Percentiles rank a stretch among this genome's conserved stretches.
phyloP scores from a whole-genome alignment of 2,329 filamentous ascomycete genomes.

The Verticillium longisporum region DNA sequence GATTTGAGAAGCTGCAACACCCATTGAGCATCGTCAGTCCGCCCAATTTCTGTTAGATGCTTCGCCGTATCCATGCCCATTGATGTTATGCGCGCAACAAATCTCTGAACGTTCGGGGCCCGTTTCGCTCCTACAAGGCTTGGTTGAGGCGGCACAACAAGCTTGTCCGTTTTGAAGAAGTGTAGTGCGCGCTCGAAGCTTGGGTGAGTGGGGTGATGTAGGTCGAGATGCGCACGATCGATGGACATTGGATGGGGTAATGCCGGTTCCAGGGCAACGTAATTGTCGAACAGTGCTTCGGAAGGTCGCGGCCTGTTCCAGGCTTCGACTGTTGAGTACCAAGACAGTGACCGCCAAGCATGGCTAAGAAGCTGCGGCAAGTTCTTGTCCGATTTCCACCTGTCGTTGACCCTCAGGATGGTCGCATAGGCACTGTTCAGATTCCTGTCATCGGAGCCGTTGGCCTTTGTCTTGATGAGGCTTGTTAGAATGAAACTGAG shows the following conservation, averaged over 20 bases:
- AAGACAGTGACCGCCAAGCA: slow-evolving; percentile 42
- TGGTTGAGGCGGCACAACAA: not conserved
- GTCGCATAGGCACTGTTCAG: slow-evolving; percentile 43
- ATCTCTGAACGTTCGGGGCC: not conserved
- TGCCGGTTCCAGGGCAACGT: slow-evolving; percentile 22
- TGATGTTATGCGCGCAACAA: slow-evolving; percentile 6
- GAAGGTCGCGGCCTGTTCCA: slow-evolving; percentile 38
- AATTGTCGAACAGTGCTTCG: slow-evolving; percentile 42
- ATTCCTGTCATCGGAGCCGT: slow-evolving; percentile 22
- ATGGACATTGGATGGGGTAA: slow-evolving; percentile 15
- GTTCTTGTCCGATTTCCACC: slow-evolving; percentile 27
- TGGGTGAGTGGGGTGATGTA: slow-evolving; percentile 48
- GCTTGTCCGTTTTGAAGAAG: slow-evolving; percentile 24
- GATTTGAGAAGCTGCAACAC: slow-evolving; percentile 28
- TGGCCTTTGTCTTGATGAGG: slow-evolving; percentile 36
- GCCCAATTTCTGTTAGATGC: slow-evolving; percentile 32
- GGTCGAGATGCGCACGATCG: slow-evolving; percentile 45
- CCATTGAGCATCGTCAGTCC: slow-evolving; percentile 31
- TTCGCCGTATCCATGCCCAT: slow-evolving; percentile 33
- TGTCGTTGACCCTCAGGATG: slow-evolving; percentile 37
- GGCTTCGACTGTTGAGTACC: slow-evolving; percentile 44
- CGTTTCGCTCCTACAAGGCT: not conserved
- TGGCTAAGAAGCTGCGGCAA: slow-evolving; percentile 28
- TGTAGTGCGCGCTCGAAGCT: slow-evolving; percentile 38
- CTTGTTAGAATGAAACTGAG: slow-evolving; percentile 23